Evolutionary conservation across 108 stramenopile species (phyloP).

Genomic region (Fragilariopsis cylindrus): DNA sequence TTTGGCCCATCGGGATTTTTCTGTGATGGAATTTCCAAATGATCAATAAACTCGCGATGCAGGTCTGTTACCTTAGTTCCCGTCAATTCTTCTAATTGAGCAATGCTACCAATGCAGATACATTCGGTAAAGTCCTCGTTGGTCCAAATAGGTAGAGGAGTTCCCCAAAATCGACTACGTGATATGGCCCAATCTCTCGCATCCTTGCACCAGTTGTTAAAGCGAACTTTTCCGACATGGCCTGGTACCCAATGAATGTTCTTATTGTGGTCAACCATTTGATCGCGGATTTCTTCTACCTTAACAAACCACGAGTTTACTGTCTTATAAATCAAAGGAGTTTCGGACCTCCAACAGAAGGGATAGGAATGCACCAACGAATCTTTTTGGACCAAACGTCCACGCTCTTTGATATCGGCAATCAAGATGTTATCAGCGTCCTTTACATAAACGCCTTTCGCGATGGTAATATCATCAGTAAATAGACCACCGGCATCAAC

Average conservation of each 20-base stretch:
- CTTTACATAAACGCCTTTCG: constrained; percentile 93
- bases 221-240: constrained; percentile 95
- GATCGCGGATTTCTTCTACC: constrained; percentile 95
- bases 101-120: constrained; percentile 93
- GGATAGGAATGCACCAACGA: constrained; percentile 95
- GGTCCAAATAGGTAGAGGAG: constrained; percentile 99
- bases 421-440: constrained; percentile 94
- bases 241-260: constrained; percentile 97
- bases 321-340: constrained; percentile 99
- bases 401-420: constrained; percentile 76
- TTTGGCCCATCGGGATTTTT: constrained; percentile 80
- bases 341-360: constrained; percentile 99
- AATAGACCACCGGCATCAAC: constrained; percentile 95
- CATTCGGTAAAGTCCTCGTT: constrained; percentile 93
- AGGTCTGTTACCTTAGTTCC: constrained; percentile 88
- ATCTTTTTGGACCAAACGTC: constrained; percentile 92
- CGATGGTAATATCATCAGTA: constrained; percentile 81
- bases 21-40: constrained; percentile 95
- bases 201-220: constrained; percentile 98
- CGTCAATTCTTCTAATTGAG: constrained; percentile 90
- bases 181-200: constrained; percentile 99
- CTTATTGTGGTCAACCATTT: constrained; percentile 93
- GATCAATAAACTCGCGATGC: constrained; percentile 95
- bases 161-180: constrained; percentile 99
- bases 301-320: constrained; percentile 99